Conservation (phyloP, 805 yeast species). For the Pichia membranifaciens region DNA sequence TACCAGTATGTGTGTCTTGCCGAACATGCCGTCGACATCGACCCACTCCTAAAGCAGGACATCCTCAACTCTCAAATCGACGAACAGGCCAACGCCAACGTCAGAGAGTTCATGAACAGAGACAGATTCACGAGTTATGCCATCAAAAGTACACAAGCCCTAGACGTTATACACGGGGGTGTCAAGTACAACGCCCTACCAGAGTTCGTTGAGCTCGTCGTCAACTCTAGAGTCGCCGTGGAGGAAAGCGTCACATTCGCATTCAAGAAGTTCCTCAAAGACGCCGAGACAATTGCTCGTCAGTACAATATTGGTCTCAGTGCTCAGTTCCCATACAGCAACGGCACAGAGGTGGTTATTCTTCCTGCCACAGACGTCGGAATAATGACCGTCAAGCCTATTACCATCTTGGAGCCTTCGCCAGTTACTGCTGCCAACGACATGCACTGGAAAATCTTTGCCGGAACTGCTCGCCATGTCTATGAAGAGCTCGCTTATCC, state of each 20-base stretch:
- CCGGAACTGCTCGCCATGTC: conserved; percentile 41
- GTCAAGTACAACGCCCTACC: conserved; percentile 48
- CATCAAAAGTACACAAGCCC: conserved; percentile 44
- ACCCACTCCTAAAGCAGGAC: conserved; percentile 29
- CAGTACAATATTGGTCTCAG: conserved; percentile 31
- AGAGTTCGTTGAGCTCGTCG: conserved; percentile 37
- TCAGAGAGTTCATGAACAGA: conserved; percentile 31
- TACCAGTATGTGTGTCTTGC: conserved; percentile 42
- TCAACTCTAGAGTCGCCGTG: conserved; percentile 43
- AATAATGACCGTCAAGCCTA: conserved; percentile 15
- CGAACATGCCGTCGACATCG: conserved; percentile 35
- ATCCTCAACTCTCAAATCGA: conserved; percentile 36
- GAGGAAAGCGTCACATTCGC: conserved; percentile 36
- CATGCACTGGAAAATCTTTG: conserved; percentile 36
- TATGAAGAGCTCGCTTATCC: conserved; percentile 39
- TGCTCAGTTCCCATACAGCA: conserved; percentile 7
- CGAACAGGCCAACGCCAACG: conserved; percentile 32
- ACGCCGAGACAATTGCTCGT: conserved; percentile 31
- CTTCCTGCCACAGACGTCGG: conserved; percentile 27
- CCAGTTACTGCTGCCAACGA: conserved; percentile 57
- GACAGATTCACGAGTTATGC: conserved; percentile 31
- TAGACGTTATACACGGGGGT: conserved; percentile 43
- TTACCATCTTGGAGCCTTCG: conserved; percentile 35
- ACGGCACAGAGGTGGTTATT: conserved; percentile 20
- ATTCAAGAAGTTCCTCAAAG: conserved; percentile 28